Conservation (phyloP, 371 early-diverging fungal species). For the Dentiscutata heterogama region DNA sequence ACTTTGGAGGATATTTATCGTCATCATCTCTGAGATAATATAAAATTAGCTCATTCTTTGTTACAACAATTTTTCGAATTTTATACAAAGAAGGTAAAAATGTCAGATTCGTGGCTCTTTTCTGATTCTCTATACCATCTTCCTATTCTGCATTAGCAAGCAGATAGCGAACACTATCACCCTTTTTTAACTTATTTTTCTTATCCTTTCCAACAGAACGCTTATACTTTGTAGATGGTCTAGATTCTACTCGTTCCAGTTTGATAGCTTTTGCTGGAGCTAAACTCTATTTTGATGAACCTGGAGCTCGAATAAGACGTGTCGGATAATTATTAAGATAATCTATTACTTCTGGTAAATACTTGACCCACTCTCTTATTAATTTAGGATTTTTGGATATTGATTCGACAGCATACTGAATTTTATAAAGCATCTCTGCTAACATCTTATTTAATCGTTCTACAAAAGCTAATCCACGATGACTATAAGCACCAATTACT, state of each 20-base stretch:
- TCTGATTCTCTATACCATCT: constrained; percentile 18
- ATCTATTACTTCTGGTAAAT: constrained; percentile 34
- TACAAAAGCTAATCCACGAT: too few relatives aligned
- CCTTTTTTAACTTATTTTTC: constrained; percentile 37
- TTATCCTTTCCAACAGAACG: constrained; percentile 30
- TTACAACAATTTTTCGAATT: constrained; percentile 36
- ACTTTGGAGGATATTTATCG: too few relatives aligned
- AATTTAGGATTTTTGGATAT: background rate
- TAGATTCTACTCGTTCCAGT: constrained; percentile 35
- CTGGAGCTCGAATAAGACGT: constrained; percentile 40
- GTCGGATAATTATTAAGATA: constrained; percentile 27
- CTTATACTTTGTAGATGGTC: constrained; percentile 18
- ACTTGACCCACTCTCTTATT: background rate
- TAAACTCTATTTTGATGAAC: constrained; percentile 22
- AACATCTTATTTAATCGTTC: too few relatives aligned
- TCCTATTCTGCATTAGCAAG: constrained; percentile 45
- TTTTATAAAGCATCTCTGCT: too few relatives aligned
- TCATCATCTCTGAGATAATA: constrained; percentile 26
- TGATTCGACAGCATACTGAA: too few relatives aligned
- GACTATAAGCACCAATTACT: too few relatives aligned
- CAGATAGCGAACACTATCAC: constrained; percentile 36
- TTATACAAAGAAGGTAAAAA: constrained; percentile 27
- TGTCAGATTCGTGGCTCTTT: background rate
- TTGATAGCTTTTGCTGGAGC: constrained; percentile 22
- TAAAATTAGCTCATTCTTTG: constrained; percentile 38